These are phyloP conservation scores for Cryptococcus jaspeensis DNA, from an alignment of 1,284 basidiomycete genomes.

Conservation along the genomic window DNA sequence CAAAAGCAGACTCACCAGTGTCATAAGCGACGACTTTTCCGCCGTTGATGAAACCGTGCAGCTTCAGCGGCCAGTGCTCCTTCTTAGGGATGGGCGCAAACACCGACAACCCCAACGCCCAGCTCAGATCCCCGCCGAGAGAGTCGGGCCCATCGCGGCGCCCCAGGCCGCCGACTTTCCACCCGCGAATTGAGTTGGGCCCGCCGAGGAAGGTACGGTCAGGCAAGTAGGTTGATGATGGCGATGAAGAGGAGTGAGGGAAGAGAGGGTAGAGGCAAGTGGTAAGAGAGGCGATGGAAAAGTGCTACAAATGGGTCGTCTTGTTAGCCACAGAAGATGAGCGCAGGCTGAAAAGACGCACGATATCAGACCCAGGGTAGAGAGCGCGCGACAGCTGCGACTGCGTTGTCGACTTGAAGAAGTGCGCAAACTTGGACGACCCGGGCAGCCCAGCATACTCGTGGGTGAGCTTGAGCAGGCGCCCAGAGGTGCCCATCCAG, in stretches of 20 bases:
- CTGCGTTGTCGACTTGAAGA: slow-evolving; percentile 69
- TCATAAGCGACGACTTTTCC: slow-evolving; percentile 74
- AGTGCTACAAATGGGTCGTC: slow-evolving; percentile 28
- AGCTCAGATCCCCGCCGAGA: slow-evolving; percentile 84
- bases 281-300: slow-evolving; percentile 47
- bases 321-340: slow-evolving; percentile 2
- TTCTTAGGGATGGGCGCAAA: slow-evolving; percentile 76
- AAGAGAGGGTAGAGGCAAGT: slow-evolving; percentile 47
- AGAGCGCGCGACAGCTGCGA: slow-evolving; percentile 65
- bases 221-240: slow-evolving; percentile 54
- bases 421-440: slow-evolving; percentile 62
- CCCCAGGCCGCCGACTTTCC: slow-evolving; percentile 81
- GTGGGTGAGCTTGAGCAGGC: slow-evolving; percentile 63
- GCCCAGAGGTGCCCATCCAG: slow-evolving; percentile 64
- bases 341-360: slow-evolving; percentile 25
- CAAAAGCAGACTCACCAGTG: slow-evolving; percentile 54
- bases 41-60: slow-evolving; percentile 81
- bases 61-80: slow-evolving; percentile 83
- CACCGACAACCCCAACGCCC: slow-evolving; percentile 76
- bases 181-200: slow-evolving; percentile 83
- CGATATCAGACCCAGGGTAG: slow-evolving; percentile 45
- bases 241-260: slow-evolving; percentile 2
- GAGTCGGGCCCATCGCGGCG: slow-evolving; percentile 74
- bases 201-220: slow-evolving; percentile 95
- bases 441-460: slow-evolving; percentile 76